phyloP scores from a whole-genome alignment of 2,329 filamentous ascomycete species.

The Pleoardoris graminearum region DNA sequence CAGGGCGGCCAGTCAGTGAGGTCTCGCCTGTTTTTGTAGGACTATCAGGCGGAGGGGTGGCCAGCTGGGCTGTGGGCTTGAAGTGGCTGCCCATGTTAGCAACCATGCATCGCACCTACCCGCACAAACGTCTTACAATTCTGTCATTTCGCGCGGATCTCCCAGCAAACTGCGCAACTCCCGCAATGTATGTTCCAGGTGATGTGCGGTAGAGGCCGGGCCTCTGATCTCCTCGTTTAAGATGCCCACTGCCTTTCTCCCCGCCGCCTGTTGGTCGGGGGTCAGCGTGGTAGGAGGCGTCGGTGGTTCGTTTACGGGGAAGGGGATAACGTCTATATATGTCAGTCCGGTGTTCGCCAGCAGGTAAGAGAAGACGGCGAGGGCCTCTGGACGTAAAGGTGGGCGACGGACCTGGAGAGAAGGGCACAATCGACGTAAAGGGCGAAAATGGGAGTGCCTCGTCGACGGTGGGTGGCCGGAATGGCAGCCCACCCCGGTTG shows the following conservation, averaged over 20 bases:
- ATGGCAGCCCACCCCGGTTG: conserved; percentile 40
- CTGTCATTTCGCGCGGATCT: conserved; percentile 68
- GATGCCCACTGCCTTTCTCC: conserved; percentile 61
- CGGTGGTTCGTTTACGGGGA: conserved; percentile 48
- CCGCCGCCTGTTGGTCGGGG: conserved; percentile 53
- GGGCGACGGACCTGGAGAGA: conserved; percentile 66
- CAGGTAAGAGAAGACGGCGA: conserved; percentile 23
- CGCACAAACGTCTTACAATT: conserved; percentile 64
- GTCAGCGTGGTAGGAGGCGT: conserved; percentile 43
- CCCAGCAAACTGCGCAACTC: conserved; percentile 73
- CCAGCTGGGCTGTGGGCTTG: conserved; percentile 36
- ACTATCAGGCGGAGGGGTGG: conserved; percentile 37
- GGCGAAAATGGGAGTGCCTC: conserved; percentile 83
- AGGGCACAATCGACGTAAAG: conserved; percentile 77
- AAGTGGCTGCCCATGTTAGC: conserved; percentile 31
- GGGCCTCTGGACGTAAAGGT: conserved; percentile 20
- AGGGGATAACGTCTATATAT: conserved; percentile 51
- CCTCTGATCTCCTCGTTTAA: conserved; percentile 71
- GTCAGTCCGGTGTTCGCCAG: conserved; percentile 18
- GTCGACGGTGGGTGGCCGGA: conserved; percentile 59
- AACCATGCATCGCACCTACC: too few relatives aligned
- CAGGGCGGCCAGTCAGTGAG: conserved; percentile 16
- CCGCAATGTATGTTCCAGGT: conserved; percentile 71
- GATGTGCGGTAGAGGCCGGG: conserved; percentile 62
- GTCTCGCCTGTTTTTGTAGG: conserved; percentile 20